Percentiles rank a stretch among this genome's conserved stretches.
Conservation (phyloP, 148 eudicot species). For the Vaccinium vitisidaea region DNA sequence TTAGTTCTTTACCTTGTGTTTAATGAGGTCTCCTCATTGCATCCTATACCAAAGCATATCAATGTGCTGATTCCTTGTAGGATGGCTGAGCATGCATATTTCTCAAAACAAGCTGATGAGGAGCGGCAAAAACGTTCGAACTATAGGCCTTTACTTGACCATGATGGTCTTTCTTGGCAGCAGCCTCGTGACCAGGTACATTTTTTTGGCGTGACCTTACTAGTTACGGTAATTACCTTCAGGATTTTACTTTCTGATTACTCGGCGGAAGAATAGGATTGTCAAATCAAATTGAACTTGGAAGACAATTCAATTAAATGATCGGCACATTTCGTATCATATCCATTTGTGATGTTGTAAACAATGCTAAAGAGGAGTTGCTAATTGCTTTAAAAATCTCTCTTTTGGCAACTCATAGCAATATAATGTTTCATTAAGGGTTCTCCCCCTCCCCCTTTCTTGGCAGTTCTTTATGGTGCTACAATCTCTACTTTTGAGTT, state of each 20-base stretch:
- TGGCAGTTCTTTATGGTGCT: slow-evolving; percentile 1
- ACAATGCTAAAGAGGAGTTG: not conserved
- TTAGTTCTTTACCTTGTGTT: slow-evolving; percentile 3
- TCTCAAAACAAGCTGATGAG: slow-evolving; percentile 64
- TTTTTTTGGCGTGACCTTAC: slow-evolving; percentile 14
- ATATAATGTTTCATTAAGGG: not conserved
- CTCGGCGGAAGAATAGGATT: not conserved
- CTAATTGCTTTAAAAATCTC: not conserved
- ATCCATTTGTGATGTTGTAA: not conserved
- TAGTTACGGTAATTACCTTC: not conserved
- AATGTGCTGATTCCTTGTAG: slow-evolving; percentile 34
- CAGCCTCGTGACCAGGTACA: slow-evolving; percentile 56
- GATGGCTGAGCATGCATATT: slow-evolving; percentile 50
- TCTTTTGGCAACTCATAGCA: not conserved
- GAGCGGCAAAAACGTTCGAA: slow-evolving; percentile 67
- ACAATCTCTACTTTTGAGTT: not conserved
- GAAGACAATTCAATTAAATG: not conserved
- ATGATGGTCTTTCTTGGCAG: slow-evolving; percentile 73
- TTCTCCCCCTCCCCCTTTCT: not conserved
- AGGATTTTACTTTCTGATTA: slow-evolving; percentile 1
- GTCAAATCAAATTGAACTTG: not conserved
- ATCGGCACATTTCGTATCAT: not conserved
- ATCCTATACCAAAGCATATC: slow-evolving; percentile 2
- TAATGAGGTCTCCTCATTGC: not conserved
- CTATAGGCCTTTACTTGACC: slow-evolving; percentile 71